A percentile compares a stretch with the other conserved stretches of the same genome.
Conservation (phyloP, 1,139 yeast species). For the Lodderomyces jiufengensis region DNA sequence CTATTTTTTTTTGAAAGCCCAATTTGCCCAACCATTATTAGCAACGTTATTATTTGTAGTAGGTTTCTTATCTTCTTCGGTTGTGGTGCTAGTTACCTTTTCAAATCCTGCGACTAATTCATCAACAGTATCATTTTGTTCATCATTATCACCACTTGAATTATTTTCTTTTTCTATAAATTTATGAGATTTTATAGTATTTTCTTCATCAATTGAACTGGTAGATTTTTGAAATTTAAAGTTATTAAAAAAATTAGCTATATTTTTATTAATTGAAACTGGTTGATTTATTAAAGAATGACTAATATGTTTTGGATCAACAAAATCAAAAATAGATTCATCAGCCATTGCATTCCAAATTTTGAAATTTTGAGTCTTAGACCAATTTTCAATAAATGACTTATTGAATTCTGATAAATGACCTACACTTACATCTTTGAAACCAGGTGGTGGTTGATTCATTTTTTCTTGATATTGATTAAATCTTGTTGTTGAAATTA, state of each 20-base stretch:
- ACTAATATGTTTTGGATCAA: slow-evolving; percentile 72
- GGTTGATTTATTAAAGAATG: slow-evolving; percentile 20
- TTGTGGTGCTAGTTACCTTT: slow-evolving; percentile 6
- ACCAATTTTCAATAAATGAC: slow-evolving; percentile 65
- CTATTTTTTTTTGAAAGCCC: slow-evolving; percentile 18
- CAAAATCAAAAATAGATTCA: slow-evolving; percentile 83
- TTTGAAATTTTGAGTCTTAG: slow-evolving; percentile 58
- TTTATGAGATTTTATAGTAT: slow-evolving; percentile 18
- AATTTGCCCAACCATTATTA: slow-evolving; percentile 13
- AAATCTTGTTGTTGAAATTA: slow-evolving; percentile 70
- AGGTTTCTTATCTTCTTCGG: no score
- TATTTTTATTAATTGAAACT: slow-evolving; percentile 14
- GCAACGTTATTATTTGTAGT: no score
- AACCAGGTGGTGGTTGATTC: slow-evolving; percentile 43
- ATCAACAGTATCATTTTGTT: slow-evolving; percentile 8
- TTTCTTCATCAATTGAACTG: slow-evolving; percentile 4
- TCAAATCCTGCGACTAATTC: slow-evolving; percentile 14
- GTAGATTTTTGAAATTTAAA: slow-evolving; percentile 17
- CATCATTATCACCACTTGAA: slow-evolving; percentile 7
- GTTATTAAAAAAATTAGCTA: slow-evolving; percentile 26
- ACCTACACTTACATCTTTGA: slow-evolving; percentile 22
- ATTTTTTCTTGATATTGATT: slow-evolving; percentile 52
- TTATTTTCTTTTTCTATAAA: slow-evolving; percentile 14
- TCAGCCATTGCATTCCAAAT: slow-evolving; percentile 76
- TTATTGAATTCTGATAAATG: slow-evolving; percentile 42